These are phyloP conservation scores for Chaetomiaceae sp. DNA, from an alignment of 2,329 filamentous ascomycete species.

Conservation along the genomic window DNA sequence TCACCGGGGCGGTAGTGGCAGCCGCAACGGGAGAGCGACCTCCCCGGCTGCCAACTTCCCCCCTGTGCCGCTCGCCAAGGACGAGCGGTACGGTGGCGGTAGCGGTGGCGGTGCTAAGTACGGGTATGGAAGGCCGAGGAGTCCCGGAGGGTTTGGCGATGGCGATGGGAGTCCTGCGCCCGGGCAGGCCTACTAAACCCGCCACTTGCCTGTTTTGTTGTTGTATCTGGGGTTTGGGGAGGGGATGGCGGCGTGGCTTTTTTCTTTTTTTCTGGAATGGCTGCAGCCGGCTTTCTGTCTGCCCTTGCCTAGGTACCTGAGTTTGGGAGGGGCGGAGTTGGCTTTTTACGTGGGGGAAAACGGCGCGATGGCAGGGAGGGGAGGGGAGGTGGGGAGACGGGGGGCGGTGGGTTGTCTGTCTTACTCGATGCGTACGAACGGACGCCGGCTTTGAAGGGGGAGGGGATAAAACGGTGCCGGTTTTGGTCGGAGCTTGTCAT, in stretches of 20 bases:
- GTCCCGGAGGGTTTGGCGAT: slow-evolving; percentile 42
- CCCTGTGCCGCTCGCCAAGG: background rate
- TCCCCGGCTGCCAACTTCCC: background rate
- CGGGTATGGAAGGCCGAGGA: slow-evolving; percentile 34
- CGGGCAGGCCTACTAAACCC: slow-evolving; percentile 49
- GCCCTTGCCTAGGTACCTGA: too few species aligned
- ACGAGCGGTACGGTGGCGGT: background rate
- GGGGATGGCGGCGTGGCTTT: background rate
- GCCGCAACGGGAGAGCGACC: slow-evolving; percentile 25
- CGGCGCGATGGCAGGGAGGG: too few species aligned
- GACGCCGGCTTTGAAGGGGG: too few species aligned
- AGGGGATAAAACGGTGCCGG: too few species aligned
- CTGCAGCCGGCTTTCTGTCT: too few species aligned
- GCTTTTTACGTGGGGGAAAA: too few species aligned
- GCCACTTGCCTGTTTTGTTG: background rate
- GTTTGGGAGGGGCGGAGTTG: too few species aligned
- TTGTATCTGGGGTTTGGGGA: background rate
- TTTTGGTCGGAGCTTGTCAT: too few species aligned
- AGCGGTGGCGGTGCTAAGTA: background rate
- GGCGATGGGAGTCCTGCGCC: slow-evolving; percentile 40
- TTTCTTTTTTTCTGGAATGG: background rate
- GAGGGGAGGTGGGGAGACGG: too few species aligned
- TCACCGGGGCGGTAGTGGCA: slow-evolving; percentile 35
- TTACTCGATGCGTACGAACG: too few species aligned
- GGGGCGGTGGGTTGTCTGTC: too few species aligned